Evolutionary conservation across 176 grass and related monocot species (phyloP).

Genomic region (Pharus latifolius): DNA sequence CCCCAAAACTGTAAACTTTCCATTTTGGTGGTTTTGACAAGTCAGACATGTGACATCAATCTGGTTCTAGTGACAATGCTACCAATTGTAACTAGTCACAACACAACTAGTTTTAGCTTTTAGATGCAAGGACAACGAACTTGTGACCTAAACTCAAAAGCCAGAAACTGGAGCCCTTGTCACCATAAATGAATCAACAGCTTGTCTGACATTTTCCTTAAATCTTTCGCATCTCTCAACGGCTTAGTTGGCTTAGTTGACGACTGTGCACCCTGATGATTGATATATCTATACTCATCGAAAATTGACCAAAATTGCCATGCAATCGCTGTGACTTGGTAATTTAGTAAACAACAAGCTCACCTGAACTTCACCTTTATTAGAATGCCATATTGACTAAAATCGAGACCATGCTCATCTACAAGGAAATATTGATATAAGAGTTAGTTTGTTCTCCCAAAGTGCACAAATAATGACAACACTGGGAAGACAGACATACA

Average conservation of each 20-base stretch:
- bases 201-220: not conserved
- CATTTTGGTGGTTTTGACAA: no score
- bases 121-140: not conserved
- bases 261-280: no score
- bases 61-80: no score
- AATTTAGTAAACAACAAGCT: conserved; percentile 9
- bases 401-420: conserved; percentile 89
- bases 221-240: not conserved
- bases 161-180: not conserved
- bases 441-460: not conserved
- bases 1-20: no score
- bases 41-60: no score
- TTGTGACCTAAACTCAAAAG: not conserved
- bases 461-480: not conserved
- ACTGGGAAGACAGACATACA: not conserved
- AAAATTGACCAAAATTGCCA: not conserved
- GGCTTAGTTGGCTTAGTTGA: no score
- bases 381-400: conserved; percentile 81
- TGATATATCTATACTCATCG: not conserved
- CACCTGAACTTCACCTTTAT: conserved; percentile 98
- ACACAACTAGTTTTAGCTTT: not conserved
- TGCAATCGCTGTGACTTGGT: not conserved
- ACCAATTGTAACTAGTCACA: no score
- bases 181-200: not conserved
- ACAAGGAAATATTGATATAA: conserved; percentile 9